Base-by-base conservation (phyloP, 1,284 basidiomycete genomes). In the Golubevia sp. region DNA sequence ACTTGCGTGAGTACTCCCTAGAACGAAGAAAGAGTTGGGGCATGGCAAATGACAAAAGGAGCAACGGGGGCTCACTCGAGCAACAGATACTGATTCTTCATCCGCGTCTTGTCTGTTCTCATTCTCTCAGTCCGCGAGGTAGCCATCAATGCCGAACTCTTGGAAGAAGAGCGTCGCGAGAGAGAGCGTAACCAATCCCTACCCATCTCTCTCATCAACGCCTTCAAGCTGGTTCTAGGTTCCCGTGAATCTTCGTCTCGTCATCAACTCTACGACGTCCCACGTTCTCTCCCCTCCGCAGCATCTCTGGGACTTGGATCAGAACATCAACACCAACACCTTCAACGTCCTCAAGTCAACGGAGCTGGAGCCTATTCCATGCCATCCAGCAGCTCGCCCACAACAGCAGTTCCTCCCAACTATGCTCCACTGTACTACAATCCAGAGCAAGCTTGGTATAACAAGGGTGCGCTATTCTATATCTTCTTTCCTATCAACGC, bases 111-210 rank as follows among this genome's bases (percentile, higher is more conserved):
- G n/a, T n/a, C 51, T 53, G 15, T 26, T 24, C 15, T 21, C 51
- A 21, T 18, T 18, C 23, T 18, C 23, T 7, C 18, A 55, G 20
- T 79, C 6, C 63, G 74, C 20, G 76, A 77, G 57, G 72, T 74
- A 18, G 75, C 77, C 15, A 77, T 76, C 72, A 79, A 79, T 58
- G 76, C 77, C n/a, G 77, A 79, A 56, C 59, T 77, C 26, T 77
- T 79, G 58, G 76, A 77, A 55, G 70, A 76, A 44, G 77, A 79
- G 62, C 61, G 77, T 11, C 55, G 70, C 3, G 73, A 79, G 54
- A 56, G 77, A 23, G 75, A 79, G 57, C 66, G 65, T 20, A 66
- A 67, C 11, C 68, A 68, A 3, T 66, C 59, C 30, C 30, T 77
- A 49, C 63, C 69, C 20, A 63, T 69, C 26, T 69, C 71, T 44